Evolutionary conservation across 768 basidiomycete genomes (phyloP).

Genomic region (Paxillus ammoniavirescens): DNA sequence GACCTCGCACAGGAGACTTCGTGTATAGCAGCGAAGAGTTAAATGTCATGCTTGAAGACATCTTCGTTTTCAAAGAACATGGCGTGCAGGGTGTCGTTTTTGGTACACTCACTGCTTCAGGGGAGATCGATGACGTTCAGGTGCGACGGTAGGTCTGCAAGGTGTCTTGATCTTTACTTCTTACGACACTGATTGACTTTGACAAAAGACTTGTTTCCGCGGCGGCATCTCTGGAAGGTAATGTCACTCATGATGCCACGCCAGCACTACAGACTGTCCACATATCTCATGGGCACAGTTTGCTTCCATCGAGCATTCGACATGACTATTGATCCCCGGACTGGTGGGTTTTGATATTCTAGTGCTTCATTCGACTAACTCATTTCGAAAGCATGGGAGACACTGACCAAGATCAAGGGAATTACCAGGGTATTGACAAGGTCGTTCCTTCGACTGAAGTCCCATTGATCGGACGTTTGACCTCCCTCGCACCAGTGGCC

Average conservation of each 20-base stretch:
- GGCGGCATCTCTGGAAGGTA: conserved; percentile 64
- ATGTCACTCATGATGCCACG: background rate
- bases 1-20: conserved; percentile 80
- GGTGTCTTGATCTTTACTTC: background rate
- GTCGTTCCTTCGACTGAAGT: conserved; percentile 33
- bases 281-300: conserved; percentile 38
- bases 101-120: conserved; percentile 55
- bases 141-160: conserved; percentile 42
- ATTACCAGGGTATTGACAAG: conserved; percentile 81
- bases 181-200: background rate
- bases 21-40: conserved; percentile 66
- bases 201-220: conserved; percentile 50
- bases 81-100: conserved; percentile 68
- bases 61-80: conserved; percentile 53
- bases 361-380: background rate
- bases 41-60: conserved; percentile 74
- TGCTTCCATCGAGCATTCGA: conserved; percentile 83
- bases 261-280: background rate
- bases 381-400: conserved; percentile 27
- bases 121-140: conserved; percentile 55
- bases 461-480: background rate
- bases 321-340: conserved; percentile 54
- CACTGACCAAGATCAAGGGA: conserved; percentile 55
- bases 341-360: conserved; percentile 39
- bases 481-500: conserved; percentile 45